Conservation (phyloP, 495 filamentous ascomycete genomes). For the Penicillium lagena region DNA sequence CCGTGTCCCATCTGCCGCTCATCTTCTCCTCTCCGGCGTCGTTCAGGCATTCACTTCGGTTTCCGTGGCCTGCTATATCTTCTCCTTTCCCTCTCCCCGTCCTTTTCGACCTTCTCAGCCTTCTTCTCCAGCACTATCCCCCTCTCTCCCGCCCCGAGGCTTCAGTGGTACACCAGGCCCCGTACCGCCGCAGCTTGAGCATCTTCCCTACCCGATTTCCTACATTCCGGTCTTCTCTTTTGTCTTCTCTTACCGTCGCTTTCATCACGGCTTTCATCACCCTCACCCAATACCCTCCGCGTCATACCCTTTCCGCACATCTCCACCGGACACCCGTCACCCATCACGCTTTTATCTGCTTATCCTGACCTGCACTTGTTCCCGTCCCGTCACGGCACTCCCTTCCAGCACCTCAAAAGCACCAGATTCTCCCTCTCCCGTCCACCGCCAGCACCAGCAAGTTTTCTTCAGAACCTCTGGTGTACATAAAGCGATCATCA, state of each 20-base stretch:
- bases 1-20: not conserved
- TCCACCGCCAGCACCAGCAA: constrained; percentile 67
- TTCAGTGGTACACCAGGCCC: not conserved
- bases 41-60: too few relatives aligned
- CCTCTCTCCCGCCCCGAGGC: not conserved
- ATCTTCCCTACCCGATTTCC: constrained; percentile 1
- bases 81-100: too few relatives aligned
- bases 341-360: constrained; percentile 8
- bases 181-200: not conserved
- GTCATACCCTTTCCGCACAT: constrained; percentile 8
- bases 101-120: too few relatives aligned
- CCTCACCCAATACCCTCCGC: not conserved
- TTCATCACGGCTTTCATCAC: not conserved
- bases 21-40: not conserved
- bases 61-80: too few relatives aligned
- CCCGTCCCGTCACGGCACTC: constrained; percentile 18
- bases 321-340: constrained; percentile 10
- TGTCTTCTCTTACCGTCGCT: not conserved
- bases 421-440: constrained; percentile 35
- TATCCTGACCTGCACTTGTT: constrained; percentile 19
- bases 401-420: constrained; percentile 30
- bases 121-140: too few relatives aligned
- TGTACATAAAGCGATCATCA: constrained; percentile 77
- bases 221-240: not conserved
- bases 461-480: constrained; percentile 84